Evolutionary conservation across 73 alveolate species (phyloP), one percentile per base, ranked within the genome.

Genomic region (Blepharisma japonicum): DNA sequence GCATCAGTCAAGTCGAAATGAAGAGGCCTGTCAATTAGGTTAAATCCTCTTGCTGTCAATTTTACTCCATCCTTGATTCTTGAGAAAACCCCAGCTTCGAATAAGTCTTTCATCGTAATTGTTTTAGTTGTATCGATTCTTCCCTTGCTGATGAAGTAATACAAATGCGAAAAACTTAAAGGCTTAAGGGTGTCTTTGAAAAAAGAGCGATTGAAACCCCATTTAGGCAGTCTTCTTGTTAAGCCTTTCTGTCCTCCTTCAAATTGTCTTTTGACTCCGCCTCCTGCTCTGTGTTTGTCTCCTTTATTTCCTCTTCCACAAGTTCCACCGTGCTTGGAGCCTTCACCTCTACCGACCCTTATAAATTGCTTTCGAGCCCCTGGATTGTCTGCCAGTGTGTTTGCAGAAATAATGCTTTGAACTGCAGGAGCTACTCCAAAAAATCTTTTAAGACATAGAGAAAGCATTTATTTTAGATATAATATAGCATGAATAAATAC

Each of bases 251-350:
- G 85, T 8, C 98, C 98, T 83, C 98, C 98, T 80, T 89, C 95
- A 71, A 90, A 92, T 50, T 83, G 77, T 39, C 89, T 83, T 49
- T 79, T 81, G 21, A 88, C 92, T 18, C 81, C 83, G 23, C 95
- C 94, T 8, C 97, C 96, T 21, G 89, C 68, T 78, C 98, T 81
- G 5, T 89, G 61, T 8, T 81, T 68, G 79, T 79, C 79, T 25
- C 98, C 98, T 68, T 92, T 92, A 56, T 85, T 81, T n/a, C 98
- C 98, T 77, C 92, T 68, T 51, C 96, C 94, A 38, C 91, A 74
- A 5, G 96, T 85, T 66, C 89, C 89, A 77, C 97, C 98, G 68
- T 81, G 71, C 18, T 94, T 94, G 6, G 93, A 72, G 6, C 95
- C 96, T 18, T 83, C 85, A 45, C 98, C 96, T 78, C 98, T 74